Evolutionary conservation across 1,139 yeast species (phyloP), one percentile per base, ranked within the genome.

Genomic region (Candida neerlandica): DNA sequence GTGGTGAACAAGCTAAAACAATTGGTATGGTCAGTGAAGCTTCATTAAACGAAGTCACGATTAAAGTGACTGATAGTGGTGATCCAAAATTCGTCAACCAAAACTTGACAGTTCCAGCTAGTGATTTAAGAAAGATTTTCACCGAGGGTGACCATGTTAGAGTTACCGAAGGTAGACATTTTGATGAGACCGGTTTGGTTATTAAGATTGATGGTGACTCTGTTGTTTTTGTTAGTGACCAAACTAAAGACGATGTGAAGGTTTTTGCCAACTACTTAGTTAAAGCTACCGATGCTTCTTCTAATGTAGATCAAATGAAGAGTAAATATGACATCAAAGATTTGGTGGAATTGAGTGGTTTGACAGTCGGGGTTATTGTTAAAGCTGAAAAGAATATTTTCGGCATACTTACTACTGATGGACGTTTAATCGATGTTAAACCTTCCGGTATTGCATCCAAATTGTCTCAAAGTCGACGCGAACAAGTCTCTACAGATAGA

Each of bases 111-210:
- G 88, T 92, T 43, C 97, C 98, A 23, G 81, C 86, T 3, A 78
- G 80, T 46, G 88, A 90, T 57, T 76, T 94, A 62, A 82, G 98
- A 63, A 94, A 94, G 66, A 84, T 89, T 46, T 94, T 94, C 68
- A 72, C 81, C 47, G 84, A 91, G 47, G 99, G 99, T 77, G 99
- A 94, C 67, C 98, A 94, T 65, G 97, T 95, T 14, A 85, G 96
- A 52, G 96, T 94, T 29, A 82, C 89, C 43, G 89, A 86, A 63
- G 99, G 99, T 62, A 90, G 87, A 63, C 96, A 90, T 66, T 77
- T 84, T 49, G 97, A 92, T 61, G 97, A 92, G 63, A 89, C 97
- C 23, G 99, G 99, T 70, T 81, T 94, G 72, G 96, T 94, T 46
- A 92, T 95, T 44, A 80, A 84, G 55, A 82, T 89, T 38, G 81